These are phyloP conservation scores for Brasenia schreberi DNA, from an alignment of 164 flowering plant species.

Conservation along the genomic window DNA sequence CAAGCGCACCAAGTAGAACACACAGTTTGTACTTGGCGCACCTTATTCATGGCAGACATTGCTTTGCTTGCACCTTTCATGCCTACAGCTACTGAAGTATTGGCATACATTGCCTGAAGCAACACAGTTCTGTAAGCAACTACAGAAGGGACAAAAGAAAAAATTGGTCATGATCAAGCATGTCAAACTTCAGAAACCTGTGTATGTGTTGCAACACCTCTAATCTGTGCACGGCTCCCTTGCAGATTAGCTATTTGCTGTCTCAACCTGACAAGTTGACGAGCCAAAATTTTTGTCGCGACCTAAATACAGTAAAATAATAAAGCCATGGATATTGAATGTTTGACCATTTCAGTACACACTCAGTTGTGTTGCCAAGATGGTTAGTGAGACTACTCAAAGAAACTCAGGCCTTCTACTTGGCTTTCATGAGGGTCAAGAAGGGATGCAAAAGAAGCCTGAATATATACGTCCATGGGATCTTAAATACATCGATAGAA, in stretches of 20 bases:
- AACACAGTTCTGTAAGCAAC: neutral
- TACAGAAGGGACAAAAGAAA: neutral
- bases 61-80: constrained; percentile 96
- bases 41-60: constrained; percentile 89
- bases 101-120: constrained; percentile 71
- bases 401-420: neutral
- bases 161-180: neutral
- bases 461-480: neutral
- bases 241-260: constrained; percentile 91
- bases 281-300: constrained; percentile 88
- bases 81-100: constrained; percentile 78
- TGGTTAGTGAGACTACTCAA: neutral
- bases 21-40: constrained; percentile 6
- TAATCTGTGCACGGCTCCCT: constrained; percentile 92
- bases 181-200: constrained; percentile 30
- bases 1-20: neutral
- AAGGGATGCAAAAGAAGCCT: neutral
- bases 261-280: constrained; percentile 82
- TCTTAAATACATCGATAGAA: neutral
- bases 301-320: constrained; percentile 26
- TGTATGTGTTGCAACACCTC: constrained; percentile 93
- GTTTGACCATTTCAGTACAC: neutral
- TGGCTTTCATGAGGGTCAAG: neutral
- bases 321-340: neutral
- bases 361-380: no score